These are phyloP conservation scores for Roridomyces roridus DNA, from an alignment of 768 basidiomycete genomes.

Conservation along the genomic window DNA sequence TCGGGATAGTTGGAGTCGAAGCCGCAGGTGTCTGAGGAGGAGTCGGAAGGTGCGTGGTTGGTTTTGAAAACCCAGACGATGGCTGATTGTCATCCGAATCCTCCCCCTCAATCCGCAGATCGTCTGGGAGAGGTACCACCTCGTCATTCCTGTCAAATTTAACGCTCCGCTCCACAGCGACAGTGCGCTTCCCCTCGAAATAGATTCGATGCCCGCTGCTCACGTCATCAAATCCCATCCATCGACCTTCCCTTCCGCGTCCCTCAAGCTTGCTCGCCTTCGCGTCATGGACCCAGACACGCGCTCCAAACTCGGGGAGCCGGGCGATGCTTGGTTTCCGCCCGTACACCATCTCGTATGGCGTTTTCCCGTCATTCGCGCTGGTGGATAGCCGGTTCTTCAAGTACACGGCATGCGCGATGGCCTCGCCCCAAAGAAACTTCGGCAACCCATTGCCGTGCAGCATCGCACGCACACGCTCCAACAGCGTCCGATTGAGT, in stretches of 20 bases:
- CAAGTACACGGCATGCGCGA: slow-evolving; percentile 31
- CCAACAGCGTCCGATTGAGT: slow-evolving; percentile 36
- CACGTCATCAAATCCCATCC: slow-evolving; percentile 41
- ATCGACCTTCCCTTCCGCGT: slow-evolving; percentile 31
- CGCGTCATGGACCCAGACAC: slow-evolving; percentile 28
- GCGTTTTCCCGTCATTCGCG: slow-evolving; percentile 24
- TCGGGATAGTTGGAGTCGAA: background rate
- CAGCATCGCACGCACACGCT: slow-evolving; percentile 37
- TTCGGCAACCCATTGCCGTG: slow-evolving; percentile 30
- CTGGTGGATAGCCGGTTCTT: slow-evolving; percentile 32
- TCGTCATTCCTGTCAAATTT: slow-evolving; percentile 23
- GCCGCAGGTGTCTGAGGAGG: too few relatives aligned
- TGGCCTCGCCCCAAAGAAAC: slow-evolving; percentile 39
- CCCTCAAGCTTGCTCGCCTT: slow-evolving; percentile 33
- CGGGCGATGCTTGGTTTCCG: slow-evolving; percentile 27
- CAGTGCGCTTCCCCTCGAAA: slow-evolving; percentile 27
- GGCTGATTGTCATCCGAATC: background rate
- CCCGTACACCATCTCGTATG: slow-evolving; percentile 25
- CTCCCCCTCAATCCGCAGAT: slow-evolving; percentile 26
- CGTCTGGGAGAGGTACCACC: slow-evolving; percentile 4
- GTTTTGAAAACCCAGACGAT: slow-evolving; percentile 4
- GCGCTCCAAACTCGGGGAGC: slow-evolving; percentile 27
- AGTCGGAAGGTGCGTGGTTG: background rate
- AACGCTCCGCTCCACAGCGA: slow-evolving; percentile 39
- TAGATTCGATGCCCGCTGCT: slow-evolving; percentile 40